A percentile compares a stretch with the other conserved stretches of the same genome.
Conservation (phyloP, 208 protist genomes). For the Acanthamoeba castellanii region DNA sequence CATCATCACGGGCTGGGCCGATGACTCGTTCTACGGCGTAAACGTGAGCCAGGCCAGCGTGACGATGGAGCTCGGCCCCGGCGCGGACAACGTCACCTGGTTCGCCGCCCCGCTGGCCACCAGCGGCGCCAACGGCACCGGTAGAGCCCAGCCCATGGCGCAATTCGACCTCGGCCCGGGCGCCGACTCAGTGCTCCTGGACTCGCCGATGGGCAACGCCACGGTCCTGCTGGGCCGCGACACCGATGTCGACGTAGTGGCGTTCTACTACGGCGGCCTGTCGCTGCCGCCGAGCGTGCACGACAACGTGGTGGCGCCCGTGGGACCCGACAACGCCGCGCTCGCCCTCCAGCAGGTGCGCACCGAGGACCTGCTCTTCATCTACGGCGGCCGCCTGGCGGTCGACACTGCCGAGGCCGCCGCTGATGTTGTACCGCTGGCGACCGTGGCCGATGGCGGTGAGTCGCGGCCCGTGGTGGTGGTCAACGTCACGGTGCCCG, state of each 20-base stretch:
- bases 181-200: slow-evolving; percentile 7
- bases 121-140: not conserved
- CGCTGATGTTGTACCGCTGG: not conserved
- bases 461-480: not conserved
- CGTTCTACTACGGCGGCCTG: slow-evolving; percentile 16
- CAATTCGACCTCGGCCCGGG: slow-evolving; percentile 27
- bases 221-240: slow-evolving; percentile 20
- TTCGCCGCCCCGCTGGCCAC: not conserved
- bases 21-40: slow-evolving; percentile 43
- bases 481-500: slow-evolving; percentile 57
- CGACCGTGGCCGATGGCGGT: not conserved
- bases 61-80: not conserved
- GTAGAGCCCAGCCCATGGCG: not conserved
- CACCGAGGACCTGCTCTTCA: slow-evolving; percentile 39
- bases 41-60: not conserved
- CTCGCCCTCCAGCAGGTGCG: slow-evolving; percentile 1
- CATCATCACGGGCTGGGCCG: slow-evolving; percentile 50
- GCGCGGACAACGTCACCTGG: slow-evolving; percentile 60
- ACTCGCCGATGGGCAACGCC: not conserved
- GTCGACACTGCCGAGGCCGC: not conserved
- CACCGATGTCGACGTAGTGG: slow-evolving; percentile 7
- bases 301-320: slow-evolving; percentile 10
- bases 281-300: slow-evolving; percentile 16
- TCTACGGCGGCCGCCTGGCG: slow-evolving; percentile 37
- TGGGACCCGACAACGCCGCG: not conserved